A percentile compares a stretch with the other conserved stretches of the same genome.
phyloP scores from a whole-genome alignment of 257 asterid species.

The Scutellaria baicalensis region DNA sequence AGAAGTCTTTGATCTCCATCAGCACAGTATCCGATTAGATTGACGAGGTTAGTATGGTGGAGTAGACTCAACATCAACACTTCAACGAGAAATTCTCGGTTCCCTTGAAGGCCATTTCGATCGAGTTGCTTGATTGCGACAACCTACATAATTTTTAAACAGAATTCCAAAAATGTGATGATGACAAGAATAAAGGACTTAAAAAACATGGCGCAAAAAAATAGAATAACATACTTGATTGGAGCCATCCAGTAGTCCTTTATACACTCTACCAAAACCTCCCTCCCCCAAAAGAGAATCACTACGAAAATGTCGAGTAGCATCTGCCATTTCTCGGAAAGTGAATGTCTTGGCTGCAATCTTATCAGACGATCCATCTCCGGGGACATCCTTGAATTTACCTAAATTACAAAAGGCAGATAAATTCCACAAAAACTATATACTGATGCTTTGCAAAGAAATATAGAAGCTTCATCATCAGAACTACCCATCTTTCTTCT shows the following conservation, averaged over 20 bases:
- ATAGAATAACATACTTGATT: constrained; percentile 38
- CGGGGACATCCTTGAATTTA: constrained; percentile 36
- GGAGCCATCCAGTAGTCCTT: constrained; percentile 65
- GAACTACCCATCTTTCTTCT: too few species aligned
- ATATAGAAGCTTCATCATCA: too few species aligned
- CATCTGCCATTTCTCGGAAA: constrained; percentile 76
- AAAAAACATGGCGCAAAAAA: not conserved
- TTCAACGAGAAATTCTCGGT: constrained; percentile 87
- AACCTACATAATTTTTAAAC: constrained; percentile 25
- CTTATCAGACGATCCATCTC: constrained; percentile 51
- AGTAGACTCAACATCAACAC: constrained; percentile 80
- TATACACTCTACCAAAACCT: constrained; percentile 93
- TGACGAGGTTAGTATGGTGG: constrained; percentile 91
- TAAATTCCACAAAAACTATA: not conserved
- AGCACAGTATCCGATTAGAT: constrained; percentile 83
- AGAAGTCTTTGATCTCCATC: constrained; percentile 96
- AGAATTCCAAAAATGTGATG: not conserved
- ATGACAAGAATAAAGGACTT: not conserved
- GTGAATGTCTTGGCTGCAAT: constrained; percentile 78
- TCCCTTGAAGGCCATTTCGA: constrained; percentile 87
- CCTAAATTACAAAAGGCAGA: constrained; percentile 27
- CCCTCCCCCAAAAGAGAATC: constrained; percentile 84
- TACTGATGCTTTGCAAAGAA: not conserved
- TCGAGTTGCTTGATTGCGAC: constrained; percentile 97
- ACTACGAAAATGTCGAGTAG: constrained; percentile 62